A percentile compares a stretch with the other conserved stretches of the same genome.
Conservation (phyloP, 768 basidiomycete species). For the Pleurotus pulmonarius region DNA sequence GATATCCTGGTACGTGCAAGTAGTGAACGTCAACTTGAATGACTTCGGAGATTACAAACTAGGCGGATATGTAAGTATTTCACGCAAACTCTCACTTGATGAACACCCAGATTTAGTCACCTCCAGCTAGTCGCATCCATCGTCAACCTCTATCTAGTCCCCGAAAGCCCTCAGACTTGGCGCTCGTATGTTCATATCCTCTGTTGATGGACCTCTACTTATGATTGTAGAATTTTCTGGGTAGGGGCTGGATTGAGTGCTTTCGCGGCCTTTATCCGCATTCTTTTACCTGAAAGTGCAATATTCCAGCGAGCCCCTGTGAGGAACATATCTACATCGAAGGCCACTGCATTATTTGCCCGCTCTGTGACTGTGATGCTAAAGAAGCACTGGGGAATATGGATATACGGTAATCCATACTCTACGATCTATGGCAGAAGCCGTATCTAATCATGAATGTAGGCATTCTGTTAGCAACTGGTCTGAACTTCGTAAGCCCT, state of each 20-base stretch:
- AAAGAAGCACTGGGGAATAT: conserved; percentile 55
- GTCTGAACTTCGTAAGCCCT: conserved; percentile 11
- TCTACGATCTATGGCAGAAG: no score
- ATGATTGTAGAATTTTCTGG: conserved; percentile 45
- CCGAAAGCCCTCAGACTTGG: conserved; percentile 16
- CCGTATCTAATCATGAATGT: not conserved
- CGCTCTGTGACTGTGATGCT: conserved; percentile 54
- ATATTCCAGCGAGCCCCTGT: conserved; percentile 45
- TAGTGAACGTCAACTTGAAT: no score
- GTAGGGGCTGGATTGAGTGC: conserved; percentile 47
- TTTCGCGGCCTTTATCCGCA: conserved; percentile 50
- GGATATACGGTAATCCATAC: conserved; percentile 40
- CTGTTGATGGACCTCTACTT: not conserved
- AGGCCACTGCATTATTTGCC: conserved; percentile 51
- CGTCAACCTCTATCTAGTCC: conserved; percentile 17
- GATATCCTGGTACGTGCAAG: not conserved
- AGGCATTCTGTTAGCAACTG: conserved; percentile 10
- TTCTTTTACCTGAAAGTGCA: conserved; percentile 52
- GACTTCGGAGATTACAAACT: no score
- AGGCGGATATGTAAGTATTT: conserved; percentile 9
- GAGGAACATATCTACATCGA: conserved; percentile 24
- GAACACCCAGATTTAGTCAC: not conserved
- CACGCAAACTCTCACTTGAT: not conserved
- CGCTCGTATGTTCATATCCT: conserved; percentile 4
- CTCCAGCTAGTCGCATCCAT: conserved; percentile 12